Conservation (phyloP, 1,284 basidiomycete species). For the Leccinum solheimii region DNA sequence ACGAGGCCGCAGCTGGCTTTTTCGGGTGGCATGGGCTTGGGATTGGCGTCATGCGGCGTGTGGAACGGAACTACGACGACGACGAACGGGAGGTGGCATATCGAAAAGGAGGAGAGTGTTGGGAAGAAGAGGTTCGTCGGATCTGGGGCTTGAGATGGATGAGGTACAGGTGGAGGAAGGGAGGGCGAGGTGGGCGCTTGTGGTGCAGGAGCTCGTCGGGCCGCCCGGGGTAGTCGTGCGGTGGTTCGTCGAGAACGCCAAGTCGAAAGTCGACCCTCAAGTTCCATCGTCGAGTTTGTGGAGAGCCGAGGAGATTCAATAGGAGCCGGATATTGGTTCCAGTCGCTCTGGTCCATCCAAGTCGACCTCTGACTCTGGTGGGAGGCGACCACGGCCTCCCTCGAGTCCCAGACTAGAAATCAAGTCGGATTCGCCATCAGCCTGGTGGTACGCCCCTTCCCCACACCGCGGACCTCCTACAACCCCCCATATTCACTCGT, state of each 20-base stretch:
- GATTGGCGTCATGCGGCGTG: conserved; percentile 6
- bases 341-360: not conserved
- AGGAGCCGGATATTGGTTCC: conserved; percentile 17
- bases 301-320: conserved; percentile 8
- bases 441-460: conserved; percentile 16
- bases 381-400: conserved; percentile 1
- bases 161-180: conserved; percentile 29
- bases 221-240: conserved; percentile 18
- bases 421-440: conserved; percentile 13
- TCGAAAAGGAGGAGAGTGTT: not conserved
- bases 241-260: conserved; percentile 2
- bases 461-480: conserved; percentile 10
- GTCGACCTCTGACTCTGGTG: not conserved
- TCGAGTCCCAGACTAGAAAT: conserved; percentile 7
- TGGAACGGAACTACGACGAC: not conserved
- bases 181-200: conserved; percentile 20
- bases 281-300: not conserved
- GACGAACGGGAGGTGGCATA: not conserved
- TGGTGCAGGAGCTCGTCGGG: conserved; percentile 27
- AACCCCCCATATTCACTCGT: conserved; percentile 1
- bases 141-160: conserved; percentile 17
- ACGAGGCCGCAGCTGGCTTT: conserved; percentile 32
- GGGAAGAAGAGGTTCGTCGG: not conserved
- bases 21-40: conserved; percentile 32
- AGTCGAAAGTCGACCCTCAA: not conserved